These are phyloP conservation scores for Iris pallida DNA, from an alignment of 116 monocot genomes.

Conservation along the genomic window DNA sequence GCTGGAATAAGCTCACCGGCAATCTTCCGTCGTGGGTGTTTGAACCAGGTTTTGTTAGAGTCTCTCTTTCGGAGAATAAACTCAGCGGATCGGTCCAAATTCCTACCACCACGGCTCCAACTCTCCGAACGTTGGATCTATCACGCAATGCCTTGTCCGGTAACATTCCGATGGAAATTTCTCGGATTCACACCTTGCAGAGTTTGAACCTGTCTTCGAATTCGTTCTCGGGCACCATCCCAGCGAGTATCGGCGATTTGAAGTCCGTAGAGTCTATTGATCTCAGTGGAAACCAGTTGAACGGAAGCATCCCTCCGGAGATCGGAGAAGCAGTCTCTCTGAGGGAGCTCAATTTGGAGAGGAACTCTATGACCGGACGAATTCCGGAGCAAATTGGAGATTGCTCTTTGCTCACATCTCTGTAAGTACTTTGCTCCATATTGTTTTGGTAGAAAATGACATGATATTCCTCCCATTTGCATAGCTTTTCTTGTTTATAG, in stretches of 20 bases:
- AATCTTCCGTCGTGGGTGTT: slow-evolving; percentile 39
- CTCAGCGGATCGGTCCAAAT: slow-evolving; percentile 21
- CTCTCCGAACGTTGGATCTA: slow-evolving; percentile 30
- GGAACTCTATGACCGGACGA: slow-evolving; percentile 41
- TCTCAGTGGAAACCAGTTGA: slow-evolving; percentile 33
- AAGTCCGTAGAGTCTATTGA: slow-evolving; percentile 42
- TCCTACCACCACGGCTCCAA: background rate
- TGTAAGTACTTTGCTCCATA: slow-evolving; percentile 36
- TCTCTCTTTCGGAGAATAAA: slow-evolving; percentile 30
- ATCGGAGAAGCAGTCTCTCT: slow-evolving; percentile 33
- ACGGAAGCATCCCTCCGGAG: slow-evolving; percentile 42
- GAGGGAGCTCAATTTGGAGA: slow-evolving; percentile 35
- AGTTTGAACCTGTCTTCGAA: slow-evolving; percentile 42
- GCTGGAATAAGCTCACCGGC: slow-evolving; percentile 27
- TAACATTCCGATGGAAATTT: slow-evolving; percentile 26
- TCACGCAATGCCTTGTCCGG: slow-evolving; percentile 43
- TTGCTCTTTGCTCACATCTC: slow-evolving; percentile 34
- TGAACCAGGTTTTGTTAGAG: slow-evolving; percentile 13
- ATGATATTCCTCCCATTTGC: background rate
- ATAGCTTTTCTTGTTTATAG: background rate
- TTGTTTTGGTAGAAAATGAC: background rate
- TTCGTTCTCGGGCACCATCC: slow-evolving; percentile 34
- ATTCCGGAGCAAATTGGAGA: slow-evolving; percentile 44
- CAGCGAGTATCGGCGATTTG: slow-evolving; percentile 28
- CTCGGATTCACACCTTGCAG: slow-evolving; percentile 19